Conservation (phyloP, 257 asterid genomes). For the Handroanthus guayacan region DNA sequence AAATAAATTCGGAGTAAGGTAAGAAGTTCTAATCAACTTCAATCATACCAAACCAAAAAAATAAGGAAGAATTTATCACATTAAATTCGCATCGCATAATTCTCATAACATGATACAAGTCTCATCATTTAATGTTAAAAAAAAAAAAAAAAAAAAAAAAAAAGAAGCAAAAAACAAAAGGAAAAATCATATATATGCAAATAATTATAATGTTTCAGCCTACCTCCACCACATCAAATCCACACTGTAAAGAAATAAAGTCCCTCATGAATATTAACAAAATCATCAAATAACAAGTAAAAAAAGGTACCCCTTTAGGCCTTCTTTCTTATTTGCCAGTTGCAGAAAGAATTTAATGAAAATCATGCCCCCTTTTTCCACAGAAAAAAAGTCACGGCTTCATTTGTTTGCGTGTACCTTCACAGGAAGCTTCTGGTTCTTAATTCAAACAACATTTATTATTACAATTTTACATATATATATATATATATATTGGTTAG, state of each 20-base stretch:
- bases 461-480: not conserved
- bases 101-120: no score
- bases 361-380: not conserved
- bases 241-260: conserved; percentile 21
- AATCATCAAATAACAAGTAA: not conserved
- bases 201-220: not conserved
- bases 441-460: conserved; percentile 36
- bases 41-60: no score
- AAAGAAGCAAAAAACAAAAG: not conserved
- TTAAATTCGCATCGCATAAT: no score
- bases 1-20: no score
- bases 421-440: not conserved
- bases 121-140: no score
- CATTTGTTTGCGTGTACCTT: not conserved
- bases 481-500: not conserved
- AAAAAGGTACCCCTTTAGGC: not conserved
- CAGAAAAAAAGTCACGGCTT: not conserved
- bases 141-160: not conserved
- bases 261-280: conserved; percentile 3
- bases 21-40: no score
- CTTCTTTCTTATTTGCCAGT: not conserved
- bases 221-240: not conserved
- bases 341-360: conserved; percentile 5
- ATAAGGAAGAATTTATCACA: no score
- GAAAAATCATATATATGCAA: no score